Percentiles rank a stretch among this genome's conserved stretches.
These are phyloP conservation scores for Phytophthora melonis DNA, from an alignment of 352 stramenopile species.

Conservation along the genomic window DNA sequence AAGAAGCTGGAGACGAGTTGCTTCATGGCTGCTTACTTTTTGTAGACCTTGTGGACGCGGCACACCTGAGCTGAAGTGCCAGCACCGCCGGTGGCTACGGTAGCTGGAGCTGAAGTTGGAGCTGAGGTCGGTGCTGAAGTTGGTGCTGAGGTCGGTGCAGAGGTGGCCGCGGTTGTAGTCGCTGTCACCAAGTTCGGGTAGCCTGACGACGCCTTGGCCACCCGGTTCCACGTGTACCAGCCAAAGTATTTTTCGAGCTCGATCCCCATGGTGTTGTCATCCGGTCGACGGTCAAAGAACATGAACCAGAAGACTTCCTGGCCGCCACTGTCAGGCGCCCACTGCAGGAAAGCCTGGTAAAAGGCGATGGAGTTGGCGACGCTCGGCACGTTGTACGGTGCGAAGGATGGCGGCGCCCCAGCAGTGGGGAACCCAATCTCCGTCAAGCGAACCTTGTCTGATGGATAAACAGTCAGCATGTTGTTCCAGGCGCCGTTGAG, in stretches of 20 bases:
- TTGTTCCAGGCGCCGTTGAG: conserved; percentile 69
- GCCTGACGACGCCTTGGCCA: conserved; percentile 40
- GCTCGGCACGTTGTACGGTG: conserved; percentile 58
- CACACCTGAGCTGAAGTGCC: conserved; percentile 33
- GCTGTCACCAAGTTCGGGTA: conserved; percentile 47
- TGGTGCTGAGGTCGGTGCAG: conserved; percentile 11
- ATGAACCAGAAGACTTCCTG: conserved; percentile 84
- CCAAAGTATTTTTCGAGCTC: conserved; percentile 81
- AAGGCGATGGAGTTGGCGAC: conserved; percentile 59
- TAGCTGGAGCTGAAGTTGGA: conserved; percentile 10
- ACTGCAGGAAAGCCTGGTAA: conserved; percentile 74
- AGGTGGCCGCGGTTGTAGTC: conserved; percentile 8
- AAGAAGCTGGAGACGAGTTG: neutral
- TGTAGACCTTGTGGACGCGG: conserved; percentile 49
- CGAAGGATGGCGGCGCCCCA: conserved; percentile 42
- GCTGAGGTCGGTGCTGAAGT: conserved; percentile 21
- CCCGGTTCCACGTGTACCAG: conserved; percentile 63
- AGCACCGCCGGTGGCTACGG: neutral
- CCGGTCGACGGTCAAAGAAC: conserved; percentile 70
- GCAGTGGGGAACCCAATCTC: conserved; percentile 71
- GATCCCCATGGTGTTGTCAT: conserved; percentile 56
- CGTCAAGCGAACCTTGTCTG: conserved; percentile 68
- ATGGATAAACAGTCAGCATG: conserved; percentile 58
- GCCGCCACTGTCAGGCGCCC: conserved; percentile 54
- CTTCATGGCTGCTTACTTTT: conserved; percentile 5